Evolutionary conservation across 192 early-diverging fungal species (phyloP).

Genomic region (Pilobolus umbonatus): DNA sequence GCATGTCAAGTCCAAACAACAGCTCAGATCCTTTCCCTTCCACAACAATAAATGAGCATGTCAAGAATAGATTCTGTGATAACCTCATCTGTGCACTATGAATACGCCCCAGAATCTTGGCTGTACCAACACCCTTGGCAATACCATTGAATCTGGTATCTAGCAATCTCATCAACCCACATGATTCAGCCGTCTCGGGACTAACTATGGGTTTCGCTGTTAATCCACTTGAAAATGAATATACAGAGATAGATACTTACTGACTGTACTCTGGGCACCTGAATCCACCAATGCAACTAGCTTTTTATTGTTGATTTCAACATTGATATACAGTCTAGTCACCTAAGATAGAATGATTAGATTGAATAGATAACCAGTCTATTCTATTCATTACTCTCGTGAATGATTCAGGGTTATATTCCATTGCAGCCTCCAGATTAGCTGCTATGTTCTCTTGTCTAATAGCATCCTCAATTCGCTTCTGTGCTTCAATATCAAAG

Average conservation of each 20-base stretch:
- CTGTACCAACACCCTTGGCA: slow-evolving; percentile 91
- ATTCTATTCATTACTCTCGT: slow-evolving; percentile 50
- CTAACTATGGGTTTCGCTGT: slow-evolving; percentile 40
- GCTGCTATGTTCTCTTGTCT: slow-evolving; percentile 74
- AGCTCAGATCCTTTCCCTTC: slow-evolving; percentile 88
- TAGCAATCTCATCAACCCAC: slow-evolving; percentile 84
- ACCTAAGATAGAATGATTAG: slow-evolving; percentile 40
- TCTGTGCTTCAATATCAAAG: slow-evolving; percentile 88
- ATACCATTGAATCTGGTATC: slow-evolving; percentile 86
- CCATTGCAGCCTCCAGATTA: slow-evolving; percentile 85
- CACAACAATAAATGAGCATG: slow-evolving; percentile 91
- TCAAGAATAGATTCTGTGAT: slow-evolving; percentile 65
- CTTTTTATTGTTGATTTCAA: slow-evolving; percentile 82
- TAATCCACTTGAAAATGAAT: no score
- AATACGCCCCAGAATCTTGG: slow-evolving; percentile 95
- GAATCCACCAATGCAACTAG: slow-evolving; percentile 96
- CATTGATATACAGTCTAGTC: slow-evolving; percentile 87
- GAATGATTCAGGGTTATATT: slow-evolving; percentile 94
- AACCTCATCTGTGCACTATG: slow-evolving; percentile 85
- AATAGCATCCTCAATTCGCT: slow-evolving; percentile 88
- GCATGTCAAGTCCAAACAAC: slow-evolving; percentile 95
- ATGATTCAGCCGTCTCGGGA: slow-evolving; percentile 60
- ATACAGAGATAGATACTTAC: slow-evolving; percentile 45
- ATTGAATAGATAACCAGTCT: neutral
- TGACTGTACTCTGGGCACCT: slow-evolving; percentile 93